Evolutionary conservation across 1,139 yeast species (phyloP), one percentile per base, ranked within the genome.

Genomic region (Lodderomyces margitis): DNA sequence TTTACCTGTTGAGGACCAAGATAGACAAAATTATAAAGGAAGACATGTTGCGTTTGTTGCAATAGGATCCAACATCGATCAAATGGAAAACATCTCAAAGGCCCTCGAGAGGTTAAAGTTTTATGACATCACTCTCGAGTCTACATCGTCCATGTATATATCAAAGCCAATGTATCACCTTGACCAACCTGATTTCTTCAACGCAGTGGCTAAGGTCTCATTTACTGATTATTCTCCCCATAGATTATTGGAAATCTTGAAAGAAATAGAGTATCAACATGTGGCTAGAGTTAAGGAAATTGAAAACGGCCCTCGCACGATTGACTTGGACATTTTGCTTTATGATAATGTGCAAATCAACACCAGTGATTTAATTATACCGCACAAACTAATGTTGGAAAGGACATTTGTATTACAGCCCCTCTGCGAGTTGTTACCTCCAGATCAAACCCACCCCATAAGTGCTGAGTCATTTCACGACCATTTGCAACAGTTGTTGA

Each of bases 331-430:
- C 61, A 87, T 92, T 17, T 54, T 92, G 11, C 64, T 92, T 19
- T 89, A 80, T 53, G 94, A 82, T 55, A 75, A 80, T 41, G 54
- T 71, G 21, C 74, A 76, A 19, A 50, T 75, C 20, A 84, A 83
- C 55, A 68, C 78, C 1, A 67, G 74, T 0, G 74, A 78, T 38
- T 73, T 92, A 52, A 77, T 75, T 21, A 72, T 92, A 15, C 99
- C 98, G 1, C 99, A 92, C 61, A 79, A 83, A 34, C 74, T 87
- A 41, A 85, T 92, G 89, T 70, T 88, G 41, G 96, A 89, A 50
- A 75, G 99, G 46, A 78, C 91, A 1, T 92, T 92, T 70, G 99
- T 94, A 10, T 64, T 94, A 38, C 83, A 83, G 46, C 99, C 99
- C 2, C 68, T 94, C 36, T 81, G 88, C 57, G 98, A 94, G 59